These are phyloP conservation scores for Neonothopanus nambi DNA, from an alignment of 1,284 basidiomycete species.

Conservation along the genomic window DNA sequence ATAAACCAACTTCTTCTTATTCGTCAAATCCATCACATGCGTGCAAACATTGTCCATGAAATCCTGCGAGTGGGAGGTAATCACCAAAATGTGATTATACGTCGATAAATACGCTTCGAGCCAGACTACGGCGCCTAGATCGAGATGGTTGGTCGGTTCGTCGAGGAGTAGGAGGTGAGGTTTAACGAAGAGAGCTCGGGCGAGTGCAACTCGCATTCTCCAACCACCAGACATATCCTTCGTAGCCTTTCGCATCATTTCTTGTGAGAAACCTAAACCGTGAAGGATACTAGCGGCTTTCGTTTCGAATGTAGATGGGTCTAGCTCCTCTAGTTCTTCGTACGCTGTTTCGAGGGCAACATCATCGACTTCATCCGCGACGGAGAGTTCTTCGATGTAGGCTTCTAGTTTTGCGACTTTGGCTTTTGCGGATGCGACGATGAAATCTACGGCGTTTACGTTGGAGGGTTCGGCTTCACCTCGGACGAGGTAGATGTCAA, in stretches of 20 bases:
- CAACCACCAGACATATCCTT: slow-evolving; percentile 99
- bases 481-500: slow-evolving; percentile 96
- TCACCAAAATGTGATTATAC: slow-evolving; percentile 97
- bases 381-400: slow-evolving; percentile 91
- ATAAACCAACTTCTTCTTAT: slow-evolving; percentile 86
- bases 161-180: slow-evolving; percentile 93
- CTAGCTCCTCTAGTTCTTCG: slow-evolving; percentile 97
- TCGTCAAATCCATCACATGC: slow-evolving; percentile 96
- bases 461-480: slow-evolving; percentile 98
- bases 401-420: slow-evolving; percentile 97
- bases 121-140: slow-evolving; percentile 98
- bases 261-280: slow-evolving; percentile 90
- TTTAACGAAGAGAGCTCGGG: slow-evolving; percentile 94
- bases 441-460: slow-evolving; percentile 94
- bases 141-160: slow-evolving; percentile 88
- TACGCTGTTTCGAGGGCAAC: slow-evolving; percentile 83
- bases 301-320: slow-evolving; percentile 92
- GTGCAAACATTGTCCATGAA: slow-evolving; percentile 98
- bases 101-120: slow-evolving; percentile 96
- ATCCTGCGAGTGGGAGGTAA: slow-evolving; percentile 94
- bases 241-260: slow-evolving; percentile 96
- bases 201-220: slow-evolving; percentile 98
- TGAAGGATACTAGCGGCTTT: slow-evolving; percentile 96
- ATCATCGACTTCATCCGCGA: slow-evolving; percentile 90
- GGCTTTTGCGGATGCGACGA: slow-evolving; percentile 87